Base-by-base conservation (phyloP, 73 alveolate genomes). In the Paramecium primaurelia region DNA sequence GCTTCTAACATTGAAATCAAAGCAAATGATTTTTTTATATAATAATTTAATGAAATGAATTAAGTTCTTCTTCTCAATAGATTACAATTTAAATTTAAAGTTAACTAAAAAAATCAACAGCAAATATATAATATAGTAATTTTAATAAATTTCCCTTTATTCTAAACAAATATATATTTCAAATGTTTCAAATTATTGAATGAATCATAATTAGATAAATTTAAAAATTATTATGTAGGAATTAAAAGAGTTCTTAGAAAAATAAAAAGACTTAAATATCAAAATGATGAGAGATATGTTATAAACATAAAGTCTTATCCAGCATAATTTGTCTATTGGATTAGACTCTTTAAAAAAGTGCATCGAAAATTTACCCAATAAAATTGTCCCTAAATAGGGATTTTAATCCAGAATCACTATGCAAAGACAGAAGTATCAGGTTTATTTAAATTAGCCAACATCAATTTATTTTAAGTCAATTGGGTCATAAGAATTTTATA, bases 291-390 rank as follows among this genome's bases (percentile, higher is more conserved):
- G 28, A 44, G 87, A 73, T 14, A 37, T 73, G 44, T 11, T 73
- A 7, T 18, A 36, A 34, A 30, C 54, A 14, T 6, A 73, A 38
- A 73, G 59, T 73, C 59, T 73, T 2, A 25, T 73, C 87, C 16
- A 36, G 18, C 87, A 73, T 73, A 73, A 73, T 73, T 44, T 73
- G n/a, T 22, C 54, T 6, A 38, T 73, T 14, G 87, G 87, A 73
- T 73, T 73, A 36, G 87, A 73, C 47, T 73, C 87, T 40, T 20
- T 73, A 9, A 73, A 73, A 38, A 73, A 73, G 11, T 73, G 87
- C 47, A n/a, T 73, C 8, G 58, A 73, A 73, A 36, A 20, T 30
- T 22, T 73, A 16, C 87, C 87, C 12, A 38, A 4, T 22, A 34
- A 44, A 34, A 73, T 37, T 30, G 22, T 36, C 47, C 40, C 58